Evolutionary conservation across 2,329 filamentous ascomycete genomes (phyloP), one percentile per base, ranked within the genome.

Genomic region (Beauveria asiatica): DNA sequence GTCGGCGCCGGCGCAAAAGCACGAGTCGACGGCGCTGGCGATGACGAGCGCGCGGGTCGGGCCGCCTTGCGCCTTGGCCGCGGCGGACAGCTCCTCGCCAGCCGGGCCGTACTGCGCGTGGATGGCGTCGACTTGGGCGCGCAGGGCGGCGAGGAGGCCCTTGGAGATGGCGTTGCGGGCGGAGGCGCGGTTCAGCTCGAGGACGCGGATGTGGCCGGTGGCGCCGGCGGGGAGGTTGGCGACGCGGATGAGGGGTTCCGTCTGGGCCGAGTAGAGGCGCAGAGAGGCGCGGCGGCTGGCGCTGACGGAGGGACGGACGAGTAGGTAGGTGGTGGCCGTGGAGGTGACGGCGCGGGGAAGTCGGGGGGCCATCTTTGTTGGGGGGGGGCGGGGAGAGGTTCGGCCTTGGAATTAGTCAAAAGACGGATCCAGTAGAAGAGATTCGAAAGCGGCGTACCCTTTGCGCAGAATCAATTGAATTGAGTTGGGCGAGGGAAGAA

Each of bases 1-100:
- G 71, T 99, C 94, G 4, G 94, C 94, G 42, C 94, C 94, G 0
- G 94, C 91, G 74, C 94, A 99, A 73, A 99, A 99, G 67, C 86
- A 88, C 25, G 84, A 80, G 67, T 97, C 90, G n/a, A 90, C 82
- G 45, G 90, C 90, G 69, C 90, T 95, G 11, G 90, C 89, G 17
- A 99, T 68, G 45, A 99, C 84, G 66, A 99, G 73, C 2, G 90
- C 93, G 65, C 94, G 79, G 17, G 92, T 97, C 0, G 82, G 81
- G 0, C 80, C 81, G 62, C 73, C 77, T 64, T 78, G 66, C 61
- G 78, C 75, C 4, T 72, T 67, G 0, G 75, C 76, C 3, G 76
- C 76, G 0, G 71, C 71, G 39, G 79, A 78, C 1, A 79, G 62
- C 71, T 87, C 84, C 49, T 82, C 75, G 61, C 83, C 83, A 9